A percentile compares a stretch with the other conserved stretches of the same genome.
phyloP scores from a whole-genome alignment of 352 stramenopile genomes.

The Ophiocytium majus region DNA sequence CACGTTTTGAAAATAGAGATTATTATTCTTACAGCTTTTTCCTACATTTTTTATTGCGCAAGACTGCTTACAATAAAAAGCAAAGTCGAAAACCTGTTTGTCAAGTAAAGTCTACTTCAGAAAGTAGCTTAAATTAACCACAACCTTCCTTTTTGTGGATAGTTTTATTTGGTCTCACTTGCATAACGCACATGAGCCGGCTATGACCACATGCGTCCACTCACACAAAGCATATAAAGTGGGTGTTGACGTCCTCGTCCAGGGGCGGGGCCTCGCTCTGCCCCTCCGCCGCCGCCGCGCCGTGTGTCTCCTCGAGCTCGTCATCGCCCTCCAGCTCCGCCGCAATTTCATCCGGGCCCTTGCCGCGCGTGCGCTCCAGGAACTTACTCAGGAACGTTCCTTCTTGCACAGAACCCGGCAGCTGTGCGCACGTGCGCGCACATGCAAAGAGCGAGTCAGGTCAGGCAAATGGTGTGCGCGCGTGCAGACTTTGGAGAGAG shows the following conservation, averaged over 20 bases:
- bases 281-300: slow-evolving; percentile 76
- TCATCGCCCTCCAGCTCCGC: slow-evolving; percentile 72
- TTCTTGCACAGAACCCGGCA: slow-evolving; percentile 22
- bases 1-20: no score
- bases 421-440: background rate
- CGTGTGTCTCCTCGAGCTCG: slow-evolving; percentile 84
- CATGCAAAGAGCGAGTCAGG: slow-evolving; percentile 56
- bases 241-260: slow-evolving; percentile 88
- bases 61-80: no score
- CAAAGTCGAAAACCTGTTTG: no score
- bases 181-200: no score
- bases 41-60: no score
- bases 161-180: no score
- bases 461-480: background rate
- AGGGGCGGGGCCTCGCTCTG: slow-evolving; percentile 82
- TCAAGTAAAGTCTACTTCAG: no score
- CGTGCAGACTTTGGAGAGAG: no score
- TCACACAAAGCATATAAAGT: slow-evolving; percentile 91
- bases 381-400: slow-evolving; percentile 64
- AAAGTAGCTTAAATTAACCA: no score
- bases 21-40: no score
- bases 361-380: slow-evolving; percentile 71
- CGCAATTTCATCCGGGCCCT: slow-evolving; percentile 74
- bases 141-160: no score
- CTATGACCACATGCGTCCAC: background rate